These are phyloP conservation scores for Catharanthus roseus DNA, from an alignment of 257 asterid species.

Conservation along the genomic window DNA sequence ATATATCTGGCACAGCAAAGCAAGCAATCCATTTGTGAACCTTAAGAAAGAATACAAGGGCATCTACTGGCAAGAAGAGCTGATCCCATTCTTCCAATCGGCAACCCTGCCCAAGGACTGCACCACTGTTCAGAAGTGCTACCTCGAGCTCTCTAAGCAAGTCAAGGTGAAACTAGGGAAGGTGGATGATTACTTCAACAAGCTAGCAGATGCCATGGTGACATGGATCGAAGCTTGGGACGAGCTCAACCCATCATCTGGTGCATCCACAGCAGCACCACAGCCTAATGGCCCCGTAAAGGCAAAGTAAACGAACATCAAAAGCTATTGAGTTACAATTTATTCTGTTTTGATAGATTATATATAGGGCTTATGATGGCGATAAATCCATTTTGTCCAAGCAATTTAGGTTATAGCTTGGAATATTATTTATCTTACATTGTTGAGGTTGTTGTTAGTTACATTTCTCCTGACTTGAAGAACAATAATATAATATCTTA, in stretches of 20 bases:
- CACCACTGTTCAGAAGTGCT: constrained; percentile 48
- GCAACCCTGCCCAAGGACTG: constrained; percentile 43
- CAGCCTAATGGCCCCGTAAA: constrained; percentile 17
- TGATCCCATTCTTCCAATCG: constrained; percentile 55
- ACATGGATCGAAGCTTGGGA: constrained; percentile 70
- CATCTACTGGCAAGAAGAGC: constrained; percentile 65
- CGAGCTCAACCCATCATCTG: constrained; percentile 38
- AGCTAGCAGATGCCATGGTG: constrained; percentile 56
- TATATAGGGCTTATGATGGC: constrained; percentile 10
- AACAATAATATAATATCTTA: constrained; percentile 12
- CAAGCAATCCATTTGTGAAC: constrained; percentile 67
- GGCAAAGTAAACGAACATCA: constrained; percentile 16
- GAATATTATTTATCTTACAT: constrained; percentile 13
- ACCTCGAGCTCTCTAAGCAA: constrained; percentile 52
- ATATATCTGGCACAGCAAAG: constrained; percentile 73
- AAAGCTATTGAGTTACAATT: not conserved
- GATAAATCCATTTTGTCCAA: not conserved
- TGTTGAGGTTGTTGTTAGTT: constrained; percentile 13
- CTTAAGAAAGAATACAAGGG: constrained; percentile 65
- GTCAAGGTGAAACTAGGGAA: constrained; percentile 54
- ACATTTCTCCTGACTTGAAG: constrained; percentile 1
- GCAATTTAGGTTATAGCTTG: constrained; percentile 8
- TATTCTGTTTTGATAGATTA: not conserved
- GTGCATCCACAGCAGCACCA: not conserved
- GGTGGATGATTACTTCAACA: constrained; percentile 48